Base-by-base conservation (phyloP, 1,284 basidiomycete species). In the Chalciporus piperatoides region DNA sequence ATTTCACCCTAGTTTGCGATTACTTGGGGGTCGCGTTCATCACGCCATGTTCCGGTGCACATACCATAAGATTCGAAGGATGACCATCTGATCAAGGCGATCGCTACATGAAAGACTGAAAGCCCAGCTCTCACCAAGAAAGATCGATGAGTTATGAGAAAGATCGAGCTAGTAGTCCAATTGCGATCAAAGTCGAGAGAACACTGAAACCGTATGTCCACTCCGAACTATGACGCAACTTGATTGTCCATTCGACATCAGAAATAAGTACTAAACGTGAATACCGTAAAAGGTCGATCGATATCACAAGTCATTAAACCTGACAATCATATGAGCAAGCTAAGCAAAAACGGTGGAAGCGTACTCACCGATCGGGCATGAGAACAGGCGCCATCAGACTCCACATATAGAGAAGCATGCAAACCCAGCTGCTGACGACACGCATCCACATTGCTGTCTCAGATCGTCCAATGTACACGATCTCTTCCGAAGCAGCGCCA, bases 381-480 rank as follows among this genome's bases (percentile, higher is more conserved):
- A 97, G 53, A 27, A 93, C 87, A 1, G 95, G 95, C 9, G 92
- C 95, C 38, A 97, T 61, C 55, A 95, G 71, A 61, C 90, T 95
- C 94, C 93, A 97, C 28, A 81, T 80, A 67, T 97, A 98, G 42
- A 97, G 73, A 37, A 84, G 62, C 71, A 95, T 89, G 69, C 92
- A 97, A 28, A 95, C 78, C 94, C 95, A 99, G 60, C 90, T 90
- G 41, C 92, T 95, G 30, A 98, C 88, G 40, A 98, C 81, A 5
- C 97, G 78, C 91, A 98, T 98, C 96, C 97, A 99, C 96, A 99
- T 99, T 3, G 96, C 93, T 4, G 91, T 88, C 64, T 94, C 90
- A 9, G 92, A 96, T 41, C 93, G 83, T 19, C 96, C 96, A 51
- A 99, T 98, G 70, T 92, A 94, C 30, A 97, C 92, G 59, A 96